Evolutionary conservation across 1,284 basidiomycete genomes (phyloP), one percentile per base, ranked within the genome.

Genomic region (Pyrrhoderma noxium): DNA sequence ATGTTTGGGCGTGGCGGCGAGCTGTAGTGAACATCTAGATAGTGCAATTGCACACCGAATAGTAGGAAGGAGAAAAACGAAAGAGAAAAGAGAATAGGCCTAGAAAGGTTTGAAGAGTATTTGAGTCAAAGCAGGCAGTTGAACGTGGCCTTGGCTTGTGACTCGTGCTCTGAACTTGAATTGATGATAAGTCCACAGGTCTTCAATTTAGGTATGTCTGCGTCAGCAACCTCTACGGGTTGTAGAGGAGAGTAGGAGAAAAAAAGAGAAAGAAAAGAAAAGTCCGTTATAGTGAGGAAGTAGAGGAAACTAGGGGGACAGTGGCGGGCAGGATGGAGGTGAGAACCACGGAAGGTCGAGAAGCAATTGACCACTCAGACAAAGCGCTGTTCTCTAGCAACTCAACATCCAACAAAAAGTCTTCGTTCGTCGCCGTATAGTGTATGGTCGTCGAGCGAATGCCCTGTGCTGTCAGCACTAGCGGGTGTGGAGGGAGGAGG

Each of bases 171-270:
- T 40, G 21, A 40, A 40, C n/a, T 18, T 16, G 16, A 7, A 14
- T 7, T 16, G 38, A 22, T 5, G 14, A 7, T 7, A 22, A 40
- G 38, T 16, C 5, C 21, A 5, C 14, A 5, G 5, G 7, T 18
- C n/a, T 16, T 16, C 38, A 4, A 40, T n/a, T 40, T 18, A 40
- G 60, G 45, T 62, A 59, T 8, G 61, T 60, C 53, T n/a, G n/a
- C n/a, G n/a, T n/a, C n/a, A n/a, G 60, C 60, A 51, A 59, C 56
- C 52, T 57, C 54, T 48, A 60, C 52, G 45, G 58, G 59, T 45
- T 59, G 58, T 46, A 59, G 56, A 53, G 55, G 57, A 45, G 43
- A 47, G 35, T 14, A 52, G 38, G 42, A 48, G 21, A 51, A 44
- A 34, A 31, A 38, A 14, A 45, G 46, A 35, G 45, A 21, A n/a